phyloP scores from a whole-genome alignment of 345 rosid species.

The Cardiospermum halicacabum region DNA sequence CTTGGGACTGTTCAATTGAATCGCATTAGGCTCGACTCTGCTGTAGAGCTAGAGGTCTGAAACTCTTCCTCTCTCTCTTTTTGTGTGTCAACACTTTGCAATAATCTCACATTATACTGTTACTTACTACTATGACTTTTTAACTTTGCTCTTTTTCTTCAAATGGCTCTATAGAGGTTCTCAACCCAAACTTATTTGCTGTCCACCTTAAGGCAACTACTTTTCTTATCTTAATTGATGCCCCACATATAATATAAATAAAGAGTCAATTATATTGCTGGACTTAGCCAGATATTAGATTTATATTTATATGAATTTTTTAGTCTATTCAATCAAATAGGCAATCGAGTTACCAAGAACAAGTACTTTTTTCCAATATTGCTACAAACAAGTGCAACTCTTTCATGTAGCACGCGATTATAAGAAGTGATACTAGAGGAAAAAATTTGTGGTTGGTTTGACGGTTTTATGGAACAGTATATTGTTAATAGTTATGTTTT shows the following conservation, averaged over 20 bases:
- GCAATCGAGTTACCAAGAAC: background rate
- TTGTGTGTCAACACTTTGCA: conserved; percentile 5
- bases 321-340: background rate
- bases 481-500: background rate
- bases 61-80: too few species aligned
- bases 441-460: background rate
- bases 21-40: conserved; percentile 69
- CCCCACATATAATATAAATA: background rate
- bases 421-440: background rate
- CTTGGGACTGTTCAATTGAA: conserved; percentile 88
- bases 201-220: background rate
- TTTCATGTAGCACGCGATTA: background rate
- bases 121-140: background rate
- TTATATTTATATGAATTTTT: background rate
- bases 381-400: background rate
- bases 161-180: background rate
- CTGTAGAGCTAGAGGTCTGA: conserved; percentile 54
- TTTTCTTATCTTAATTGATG: background rate
- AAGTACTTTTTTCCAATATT: background rate
- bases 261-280: background rate
- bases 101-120: background rate
- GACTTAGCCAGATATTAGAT: background rate
- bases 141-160: conserved; percentile 2
- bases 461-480: background rate
- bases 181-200: background rate